Base-by-base conservation (phyloP, 1,139 yeast species). In the Yamadazyma triangularis region DNA sequence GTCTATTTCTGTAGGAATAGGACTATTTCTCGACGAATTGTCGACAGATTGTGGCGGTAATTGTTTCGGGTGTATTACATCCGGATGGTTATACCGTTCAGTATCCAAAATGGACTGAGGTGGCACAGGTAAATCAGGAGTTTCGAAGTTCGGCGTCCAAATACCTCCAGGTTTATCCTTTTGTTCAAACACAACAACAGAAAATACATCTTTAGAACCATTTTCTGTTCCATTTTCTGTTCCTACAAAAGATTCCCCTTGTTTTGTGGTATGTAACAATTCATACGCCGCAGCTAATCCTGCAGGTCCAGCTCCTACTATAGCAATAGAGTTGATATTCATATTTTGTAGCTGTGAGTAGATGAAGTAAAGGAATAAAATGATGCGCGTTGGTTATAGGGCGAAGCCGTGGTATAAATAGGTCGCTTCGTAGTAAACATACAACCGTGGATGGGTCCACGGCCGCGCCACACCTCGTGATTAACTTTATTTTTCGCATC, bases 231-330 rank as follows among this genome's bases (percentile, higher is more conserved):
- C 37, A 16, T 25, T 28, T 4, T 25, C 32, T 8, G 36, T 28
- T 2, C 60, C 59, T 5, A 56, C 56, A 0, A 60, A 50, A 3
- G 63, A 50, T 2, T 42, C 33, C 2, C 68, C 66, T 30, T 60
- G 58, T 26, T 38, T 41, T 27, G 47, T 47, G 2, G 65, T 58
- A 40, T 61, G 67, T 6, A 56, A 42, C 25, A 61, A 45, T 39
- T 62, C 68, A 34, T 60, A 60, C 10, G 60, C 41, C 1, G 64
- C 42, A 11, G 66, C 66, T 24, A 62, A 41, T 1, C 68, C 68
- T 2, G 55, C 62, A 2, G 67, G 68, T 6, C 68, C 68, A 13
- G 58, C 61, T 1, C 68, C 68, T 14, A 62, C 50, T 8, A 62
- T 54, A 2, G 58, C 68, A 26, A 62, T 51, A 4, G 50, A 44